Conservation (phyloP, 306 rosid species). For the peach (Prunus persica) region Prunus_persica_NCBIv2 NC_034016.1:16140501-16141000, state of each 20-base stretch:
- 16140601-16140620: conserved; percentile 68
- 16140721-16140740: conserved; percentile 75
- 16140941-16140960: not conserved
- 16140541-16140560: no score
- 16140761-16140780: conserved; percentile 39
- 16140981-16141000: not conserved
- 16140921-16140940: conserved; percentile 12
- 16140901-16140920: conserved; percentile 39
- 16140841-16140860: conserved; percentile 37
- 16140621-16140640: conserved; percentile 73
- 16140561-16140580: conserved; percentile 24
- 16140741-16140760: conserved; percentile 51
- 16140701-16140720: conserved; percentile 59
- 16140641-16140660: conserved; percentile 68
- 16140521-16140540: not conserved
- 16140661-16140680: conserved; percentile 53
- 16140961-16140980: not conserved
- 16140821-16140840: conserved; percentile 52
- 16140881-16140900: conserved; percentile 32
- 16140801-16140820: conserved; percentile 73
- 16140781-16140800: conserved; percentile 43
- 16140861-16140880: conserved; percentile 38
- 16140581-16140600: conserved; percentile 57
- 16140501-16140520: not conserved
- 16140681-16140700: conserved; percentile 48